Evolutionary conservation across 2,329 filamentous ascomycete species (phyloP).

Genomic region (Colletotrichum incanum): DNA sequence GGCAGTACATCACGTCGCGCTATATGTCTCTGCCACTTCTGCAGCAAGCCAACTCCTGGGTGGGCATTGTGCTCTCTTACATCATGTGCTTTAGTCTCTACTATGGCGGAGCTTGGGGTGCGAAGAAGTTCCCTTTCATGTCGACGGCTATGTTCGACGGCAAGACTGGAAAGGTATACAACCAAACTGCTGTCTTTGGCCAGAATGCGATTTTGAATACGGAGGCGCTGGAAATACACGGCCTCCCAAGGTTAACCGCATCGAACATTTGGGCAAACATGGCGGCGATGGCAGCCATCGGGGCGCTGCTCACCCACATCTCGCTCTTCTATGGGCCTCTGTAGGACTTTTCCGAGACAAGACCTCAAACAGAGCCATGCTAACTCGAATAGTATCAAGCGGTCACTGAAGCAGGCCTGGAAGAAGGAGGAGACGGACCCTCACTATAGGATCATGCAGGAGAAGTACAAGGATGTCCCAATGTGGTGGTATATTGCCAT

Average conservation of each 20-base stretch:
- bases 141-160: slow-evolving; percentile 57
- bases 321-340: slow-evolving; percentile 49
- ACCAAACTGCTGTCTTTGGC: slow-evolving; percentile 61
- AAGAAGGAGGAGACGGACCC: slow-evolving; percentile 53
- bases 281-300: slow-evolving; percentile 62
- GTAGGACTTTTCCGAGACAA: not conserved
- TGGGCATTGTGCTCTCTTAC: slow-evolving; percentile 57
- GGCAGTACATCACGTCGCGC: slow-evolving; percentile 57
- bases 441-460: slow-evolving; percentile 59
- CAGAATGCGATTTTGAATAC: slow-evolving; percentile 33
- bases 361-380: rapidly evolving
- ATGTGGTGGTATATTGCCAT: slow-evolving; percentile 59
- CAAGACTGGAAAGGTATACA: slow-evolving; percentile 54
- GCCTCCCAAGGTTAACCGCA: slow-evolving; percentile 57
- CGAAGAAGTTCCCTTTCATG: slow-evolving; percentile 47
- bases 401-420: slow-evolving; percentile 46
- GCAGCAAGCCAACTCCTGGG: slow-evolving; percentile 53
- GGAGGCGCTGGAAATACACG: slow-evolving; percentile 50
- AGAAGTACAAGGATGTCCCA: slow-evolving; percentile 58
- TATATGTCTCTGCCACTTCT: slow-evolving; percentile 42
- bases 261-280: slow-evolving; percentile 61
- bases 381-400: slow-evolving; percentile 22
- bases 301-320: slow-evolving; percentile 53
- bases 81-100: slow-evolving; percentile 58
- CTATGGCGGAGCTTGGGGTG: slow-evolving; percentile 56